Evolutionary conservation across 202 grass and related monocot genomes (phyloP), one percentile per base, ranked within the genome.

Genomic region (Setaria italica): DNA sequence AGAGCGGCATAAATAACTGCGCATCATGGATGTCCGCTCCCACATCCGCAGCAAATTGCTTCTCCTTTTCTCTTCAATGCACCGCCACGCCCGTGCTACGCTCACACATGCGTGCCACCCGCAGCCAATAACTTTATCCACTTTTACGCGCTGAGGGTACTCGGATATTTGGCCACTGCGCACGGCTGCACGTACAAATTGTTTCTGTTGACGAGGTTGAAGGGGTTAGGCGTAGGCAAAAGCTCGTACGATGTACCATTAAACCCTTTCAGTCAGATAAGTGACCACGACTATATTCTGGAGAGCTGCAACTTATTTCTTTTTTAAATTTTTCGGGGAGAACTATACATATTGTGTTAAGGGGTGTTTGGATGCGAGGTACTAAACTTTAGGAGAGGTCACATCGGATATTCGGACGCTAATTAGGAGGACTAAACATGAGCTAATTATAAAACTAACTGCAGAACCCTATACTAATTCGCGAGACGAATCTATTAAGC

Each of bases 1-100:
- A 63, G 55, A 42, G 1, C 11, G 7, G 19, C 45, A 32, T 63
- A 79, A 86, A 79, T 72, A 20, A 79, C 55, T 63, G 30, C 8
- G 12, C 50, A 67, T 42, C 32, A 20, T 39, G 66, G 12, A 60
- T 59, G 30, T 62, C 19, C 56, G 6, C 53, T 30, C 39, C 62
- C 58, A 43, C 59, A 11, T 55, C 5, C 12, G 0, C 42, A 73
- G 25, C 25, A 25, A 57, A 57, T 57, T 57, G 17, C 17, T n/a
- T 58, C 16, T n/a, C 12, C 16, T 57, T 57, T 58, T 58, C 29
- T 21, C 3, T 63, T 49, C 35, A n/a, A 25, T 10, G 15, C 10
- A 4, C 45, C 4, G 6, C 5, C 25, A 5, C 7, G 7, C 20
- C 25, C 25, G 7, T 50, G 34, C 60, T 67, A 59, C 9, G 35